Evolutionary conservation across 176 grass and related monocot species (phyloP), one percentile per base, ranked within the genome.

Genomic region (Stipa capillata): DNA sequence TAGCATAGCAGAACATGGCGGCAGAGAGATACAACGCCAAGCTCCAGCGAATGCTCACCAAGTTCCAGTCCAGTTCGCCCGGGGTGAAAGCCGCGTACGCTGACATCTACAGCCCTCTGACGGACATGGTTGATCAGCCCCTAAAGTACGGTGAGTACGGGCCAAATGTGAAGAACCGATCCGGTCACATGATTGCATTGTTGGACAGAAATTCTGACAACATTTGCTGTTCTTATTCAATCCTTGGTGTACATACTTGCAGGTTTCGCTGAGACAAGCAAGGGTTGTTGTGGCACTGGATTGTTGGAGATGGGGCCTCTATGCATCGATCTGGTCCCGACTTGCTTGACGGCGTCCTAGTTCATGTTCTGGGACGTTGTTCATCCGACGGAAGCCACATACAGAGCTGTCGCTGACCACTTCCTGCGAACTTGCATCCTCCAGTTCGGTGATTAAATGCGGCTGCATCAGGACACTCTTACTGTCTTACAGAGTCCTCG

Each of bases 381-480:
- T 33, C 85, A 87, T 63, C 85, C 79, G 47, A 82, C 79, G 74
- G 64, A 82, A n/a, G 79, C 85, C 73, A 82, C 85, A 9, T 87
- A 82, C 48, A 57, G 7, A 15, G 62, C 79, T 64, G 25, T 87
- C 27, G 85, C 85, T 23, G 17, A 65, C 7, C 40, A 81, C n/a
- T 86, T 86, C 69, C 6, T 61, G 17, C 29, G 7, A 48, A 39
- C 70, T 10, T 35, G 74, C 76, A 39, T 59, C 24, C 3, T 55
- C 23, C 57, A 29, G 27, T 81, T 86, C 23, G 21, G 3, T 18
- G 23, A 85, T 63, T 85, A 33, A 41, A 18, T 4, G 45, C 17
- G 43, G 32, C 7, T 12, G 25, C 13, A 18, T n/a, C 64, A 44
- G n/a, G 39, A 36, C 21, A 24, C n/a, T n/a, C n/a, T n/a, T n/a